A percentile compares a stretch with the other conserved stretches of the same genome.
These are phyloP conservation scores for Penicillium ucsense DNA, from an alignment of 495 filamentous ascomycete genomes.

Conservation along the genomic window DNA sequence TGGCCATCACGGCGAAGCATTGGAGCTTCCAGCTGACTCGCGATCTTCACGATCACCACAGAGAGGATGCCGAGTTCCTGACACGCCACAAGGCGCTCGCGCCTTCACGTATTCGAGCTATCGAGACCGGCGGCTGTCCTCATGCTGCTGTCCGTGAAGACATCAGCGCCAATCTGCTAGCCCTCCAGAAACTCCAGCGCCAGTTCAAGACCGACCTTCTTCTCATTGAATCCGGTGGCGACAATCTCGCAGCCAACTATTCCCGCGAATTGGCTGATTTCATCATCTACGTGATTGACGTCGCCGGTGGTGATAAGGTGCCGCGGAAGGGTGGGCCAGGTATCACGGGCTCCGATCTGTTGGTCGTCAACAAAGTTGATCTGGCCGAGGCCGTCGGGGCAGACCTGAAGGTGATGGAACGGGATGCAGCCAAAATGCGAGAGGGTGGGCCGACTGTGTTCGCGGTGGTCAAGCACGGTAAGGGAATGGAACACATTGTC, in stretches of 20 bases:
- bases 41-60: constrained; percentile 16
- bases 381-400: constrained; percentile 85
- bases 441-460: constrained; percentile 97
- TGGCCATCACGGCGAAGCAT: not conserved
- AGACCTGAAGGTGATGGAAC: constrained; percentile 87
- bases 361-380: constrained; percentile 96
- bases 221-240: constrained; percentile 89
- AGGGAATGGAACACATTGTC: constrained; percentile 75
- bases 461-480: constrained; percentile 88
- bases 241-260: constrained; percentile 97
- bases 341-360: constrained; percentile 86
- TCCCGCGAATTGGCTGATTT: constrained; percentile 87
- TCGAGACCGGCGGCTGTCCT: constrained; percentile 95
- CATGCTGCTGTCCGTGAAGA: constrained; percentile 98
- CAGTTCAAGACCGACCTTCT: constrained; percentile 65
- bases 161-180: constrained; percentile 85
- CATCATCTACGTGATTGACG: constrained; percentile 98
- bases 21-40: too few relatives aligned
- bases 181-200: constrained; percentile 75
- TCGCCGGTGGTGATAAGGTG: constrained; percentile 94
- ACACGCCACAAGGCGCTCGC: constrained; percentile 77
- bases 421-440: constrained; percentile 88
- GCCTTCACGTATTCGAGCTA: constrained; percentile 74
- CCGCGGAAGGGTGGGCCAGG: constrained; percentile 93
- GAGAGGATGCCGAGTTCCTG: constrained; percentile 96